phyloP scores from a whole-genome alignment of 2,329 filamentous ascomycete species.

The Coniella lustricola region DNA sequence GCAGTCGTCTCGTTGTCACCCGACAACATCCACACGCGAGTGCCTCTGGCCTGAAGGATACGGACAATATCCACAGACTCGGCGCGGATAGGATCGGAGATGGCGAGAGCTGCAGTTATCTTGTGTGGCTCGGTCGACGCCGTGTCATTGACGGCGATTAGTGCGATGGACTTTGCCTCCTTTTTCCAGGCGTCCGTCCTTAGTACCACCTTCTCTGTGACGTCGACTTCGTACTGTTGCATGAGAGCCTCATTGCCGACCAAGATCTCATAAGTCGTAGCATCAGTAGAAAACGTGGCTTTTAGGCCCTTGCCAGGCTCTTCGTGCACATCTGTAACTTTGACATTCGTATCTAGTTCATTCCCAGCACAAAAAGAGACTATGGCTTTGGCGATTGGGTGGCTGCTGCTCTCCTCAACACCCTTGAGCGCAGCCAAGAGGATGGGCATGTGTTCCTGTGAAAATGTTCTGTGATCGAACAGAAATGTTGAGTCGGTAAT shows the following conservation, averaged over 20 bases:
- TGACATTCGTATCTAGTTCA: constrained; percentile 23
- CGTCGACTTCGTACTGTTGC: constrained; percentile 35
- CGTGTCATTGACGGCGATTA: constrained; percentile 41
- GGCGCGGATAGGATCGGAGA: constrained; percentile 72
- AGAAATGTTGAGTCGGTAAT: constrained; percentile 51
- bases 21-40: constrained; percentile 85
- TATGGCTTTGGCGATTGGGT: constrained; percentile 67
- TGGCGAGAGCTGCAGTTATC: constrained; percentile 62
- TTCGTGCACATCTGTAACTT: constrained; percentile 50
- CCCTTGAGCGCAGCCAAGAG: constrained; percentile 50
- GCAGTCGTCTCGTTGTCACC: constrained; percentile 88
- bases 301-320: constrained; percentile 65
- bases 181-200: constrained; percentile 50
- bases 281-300: constrained; percentile 39
- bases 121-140: constrained; percentile 14
- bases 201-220: constrained; percentile 29
- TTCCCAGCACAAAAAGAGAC: constrained; percentile 49
- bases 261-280: constrained; percentile 42
- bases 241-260: constrained; percentile 71
- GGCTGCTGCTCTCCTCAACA: constrained; percentile 65
- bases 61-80: constrained; percentile 61
- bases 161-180: constrained; percentile 56
- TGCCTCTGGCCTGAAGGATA: constrained; percentile 56
- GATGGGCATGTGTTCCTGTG: constrained; percentile 20
- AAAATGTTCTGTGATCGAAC: constrained; percentile 20